A percentile compares a stretch with the other conserved stretches of the same genome.
These are phyloP conservation scores for Tetraselmis striata DNA, from an alignment of 139 green algal genomes.

Conservation along the genomic window DNA sequence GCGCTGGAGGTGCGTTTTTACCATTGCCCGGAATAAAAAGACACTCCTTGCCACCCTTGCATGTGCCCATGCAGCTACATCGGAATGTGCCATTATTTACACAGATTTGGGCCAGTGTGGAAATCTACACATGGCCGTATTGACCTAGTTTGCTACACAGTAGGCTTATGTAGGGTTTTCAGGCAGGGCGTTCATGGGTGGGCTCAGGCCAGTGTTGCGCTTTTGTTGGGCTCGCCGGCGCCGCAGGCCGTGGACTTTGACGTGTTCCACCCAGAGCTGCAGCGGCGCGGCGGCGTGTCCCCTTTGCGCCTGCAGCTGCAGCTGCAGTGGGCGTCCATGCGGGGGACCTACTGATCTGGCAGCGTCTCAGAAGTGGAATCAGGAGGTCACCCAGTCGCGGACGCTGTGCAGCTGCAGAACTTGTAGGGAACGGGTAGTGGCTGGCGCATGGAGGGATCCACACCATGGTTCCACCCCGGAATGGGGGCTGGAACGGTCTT, in stretches of 20 bases:
- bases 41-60: background rate
- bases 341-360: constrained; percentile 16
- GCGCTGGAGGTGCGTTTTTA: constrained; percentile 48
- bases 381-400: too few species aligned
- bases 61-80: background rate
- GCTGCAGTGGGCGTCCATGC: constrained; percentile 51
- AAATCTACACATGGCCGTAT: too few species aligned
- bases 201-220: too few species aligned
- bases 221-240: background rate
- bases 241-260: constrained; percentile 41
- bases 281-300: constrained; percentile 22
- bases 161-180: background rate
- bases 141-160: background rate
- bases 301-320: constrained; percentile 49
- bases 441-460: background rate
- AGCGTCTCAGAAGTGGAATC: background rate
- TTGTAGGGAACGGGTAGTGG: background rate
- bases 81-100: background rate
- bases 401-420: background rate
- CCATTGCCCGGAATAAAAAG: too few species aligned
- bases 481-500: background rate
- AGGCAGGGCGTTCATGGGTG: background rate
- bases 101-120: background rate
- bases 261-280: constrained; percentile 41
- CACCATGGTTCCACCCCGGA: background rate